A percentile compares a stretch with the other conserved stretches of the same genome.
Evolutionary conservation across 2,329 filamentous ascomycete genomes (phyloP).

Genomic region (Neofusicoccum sp.): DNA sequence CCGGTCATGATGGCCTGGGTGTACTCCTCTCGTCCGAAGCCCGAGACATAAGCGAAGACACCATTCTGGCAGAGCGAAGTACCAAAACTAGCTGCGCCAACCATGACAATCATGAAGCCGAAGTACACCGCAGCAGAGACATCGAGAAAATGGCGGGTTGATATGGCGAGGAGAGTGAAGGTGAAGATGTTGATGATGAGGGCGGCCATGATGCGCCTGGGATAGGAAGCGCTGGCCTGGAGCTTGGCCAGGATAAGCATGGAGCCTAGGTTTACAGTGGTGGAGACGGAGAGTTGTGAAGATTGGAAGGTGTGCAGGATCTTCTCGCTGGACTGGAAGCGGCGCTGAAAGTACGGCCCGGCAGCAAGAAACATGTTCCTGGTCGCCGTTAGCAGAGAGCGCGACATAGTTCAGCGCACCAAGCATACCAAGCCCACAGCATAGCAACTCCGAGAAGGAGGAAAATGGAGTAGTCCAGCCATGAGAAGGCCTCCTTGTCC

Average conservation of each 20-base stretch:
- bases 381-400: not conserved
- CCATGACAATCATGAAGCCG: constrained; percentile 76
- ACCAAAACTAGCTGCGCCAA: constrained; percentile 73
- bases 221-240: constrained; percentile 82
- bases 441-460: constrained; percentile 83
- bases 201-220: constrained; percentile 76
- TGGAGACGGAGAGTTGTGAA: constrained; percentile 82
- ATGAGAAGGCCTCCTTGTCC: constrained; percentile 62
- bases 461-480: constrained; percentile 84
- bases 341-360: constrained; percentile 84
- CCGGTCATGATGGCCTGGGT: constrained; percentile 96
- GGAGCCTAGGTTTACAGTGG: constrained; percentile 73
- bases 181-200: constrained; percentile 73
- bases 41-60: constrained; percentile 84
- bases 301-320: constrained; percentile 84
- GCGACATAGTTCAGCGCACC: too few relatives aligned
- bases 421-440: constrained; percentile 86
- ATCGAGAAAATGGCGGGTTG: constrained; percentile 67
- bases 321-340: constrained; percentile 69
- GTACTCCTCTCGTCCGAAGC: constrained; percentile 83
- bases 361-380: constrained; percentile 99
- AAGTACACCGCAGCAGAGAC: constrained; percentile 69
- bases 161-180: constrained; percentile 76
- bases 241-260: constrained; percentile 76
- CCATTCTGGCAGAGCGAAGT: constrained; percentile 91